phyloP scores from a whole-genome alignment of 2,329 filamentous ascomycete genomes.

The Lachnum nothofagi region DNA sequence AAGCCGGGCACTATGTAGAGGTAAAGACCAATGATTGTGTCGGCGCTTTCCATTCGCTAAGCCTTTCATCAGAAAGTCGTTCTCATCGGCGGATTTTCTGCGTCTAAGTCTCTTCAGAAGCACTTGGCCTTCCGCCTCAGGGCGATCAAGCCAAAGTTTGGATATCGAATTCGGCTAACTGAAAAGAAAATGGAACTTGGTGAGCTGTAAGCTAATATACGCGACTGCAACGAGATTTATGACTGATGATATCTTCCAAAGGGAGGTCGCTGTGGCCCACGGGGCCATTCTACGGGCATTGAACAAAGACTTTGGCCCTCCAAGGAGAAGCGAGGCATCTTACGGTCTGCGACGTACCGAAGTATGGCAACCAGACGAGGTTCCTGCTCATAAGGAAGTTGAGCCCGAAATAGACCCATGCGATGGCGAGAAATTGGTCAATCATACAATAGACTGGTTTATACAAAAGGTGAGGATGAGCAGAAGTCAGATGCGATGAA shows the following conservation, averaged over 20 bases:
- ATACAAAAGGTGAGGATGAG: constrained; percentile 7
- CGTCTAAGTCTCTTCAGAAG: constrained; percentile 3
- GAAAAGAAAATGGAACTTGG: not conserved
- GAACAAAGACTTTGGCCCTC: constrained; percentile 14
- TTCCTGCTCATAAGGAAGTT: constrained; percentile 3
- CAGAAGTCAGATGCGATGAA: not conserved
- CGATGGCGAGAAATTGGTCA: constrained; percentile 14
- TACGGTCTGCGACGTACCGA: constrained; percentile 15
- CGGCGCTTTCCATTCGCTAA: no score
- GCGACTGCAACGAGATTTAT: not conserved
- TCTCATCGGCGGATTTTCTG: constrained; percentile 16
- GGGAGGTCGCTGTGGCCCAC: constrained; percentile 10
- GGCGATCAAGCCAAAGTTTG: not conserved
- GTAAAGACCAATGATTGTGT: constrained; percentile 1
- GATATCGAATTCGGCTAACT: not conserved
- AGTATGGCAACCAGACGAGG: constrained; percentile 2
- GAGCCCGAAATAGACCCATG: constrained; percentile 3
- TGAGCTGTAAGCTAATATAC: not conserved
- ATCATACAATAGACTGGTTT: constrained; percentile 14
- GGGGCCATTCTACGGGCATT: constrained; percentile 16
- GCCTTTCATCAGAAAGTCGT: constrained; percentile 14
- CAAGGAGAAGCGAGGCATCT: constrained; percentile 7
- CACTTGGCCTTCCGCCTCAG: not conserved
- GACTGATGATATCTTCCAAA: not conserved
- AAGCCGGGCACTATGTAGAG: not conserved